These are phyloP conservation scores for Erythrobasidium hasegawianum DNA, from an alignment of 1,284 basidiomycete species.

Conservation along the genomic window DNA sequence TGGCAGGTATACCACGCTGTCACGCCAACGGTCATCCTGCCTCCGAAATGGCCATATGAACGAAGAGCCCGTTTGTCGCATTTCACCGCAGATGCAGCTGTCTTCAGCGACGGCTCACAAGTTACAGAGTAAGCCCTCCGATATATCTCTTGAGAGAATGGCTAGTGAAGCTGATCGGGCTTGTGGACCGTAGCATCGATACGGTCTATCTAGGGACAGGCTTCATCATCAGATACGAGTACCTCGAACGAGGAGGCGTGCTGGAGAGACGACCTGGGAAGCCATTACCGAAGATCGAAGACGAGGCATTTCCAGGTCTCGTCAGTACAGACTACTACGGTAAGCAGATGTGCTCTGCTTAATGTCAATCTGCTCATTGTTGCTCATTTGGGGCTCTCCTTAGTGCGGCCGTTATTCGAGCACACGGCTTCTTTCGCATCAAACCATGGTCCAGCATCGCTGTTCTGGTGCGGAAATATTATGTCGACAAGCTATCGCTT, in stretches of 20 bases:
- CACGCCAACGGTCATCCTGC: constrained; percentile 21
- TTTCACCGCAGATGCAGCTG: constrained; percentile 5
- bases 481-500: constrained; percentile 33
- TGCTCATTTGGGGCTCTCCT: no score
- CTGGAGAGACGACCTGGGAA: constrained; percentile 16
- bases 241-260: constrained; percentile 25
- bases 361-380: no score
- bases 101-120: constrained; percentile 16
- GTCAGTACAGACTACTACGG: constrained; percentile 27
- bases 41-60: constrained; percentile 25
- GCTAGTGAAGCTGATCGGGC: no score
- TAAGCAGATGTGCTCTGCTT: no score
- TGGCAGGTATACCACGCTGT: constrained; percentile 28
- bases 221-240: constrained; percentile 31
- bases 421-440: constrained; percentile 23
- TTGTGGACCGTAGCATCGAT: no score
- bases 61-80: constrained; percentile 21
- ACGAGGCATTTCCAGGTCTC: constrained; percentile 9
- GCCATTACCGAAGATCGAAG: constrained; percentile 4
- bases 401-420: constrained; percentile 25
- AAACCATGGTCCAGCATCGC: constrained; percentile 16
- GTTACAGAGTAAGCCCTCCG: constrained; percentile 20
- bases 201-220: constrained; percentile 31
- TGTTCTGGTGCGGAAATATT: constrained; percentile 25
- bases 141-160: no score